phyloP scores from a whole-genome alignment of 73 alveolate species.

The Blepharisma stoltei region DNA sequence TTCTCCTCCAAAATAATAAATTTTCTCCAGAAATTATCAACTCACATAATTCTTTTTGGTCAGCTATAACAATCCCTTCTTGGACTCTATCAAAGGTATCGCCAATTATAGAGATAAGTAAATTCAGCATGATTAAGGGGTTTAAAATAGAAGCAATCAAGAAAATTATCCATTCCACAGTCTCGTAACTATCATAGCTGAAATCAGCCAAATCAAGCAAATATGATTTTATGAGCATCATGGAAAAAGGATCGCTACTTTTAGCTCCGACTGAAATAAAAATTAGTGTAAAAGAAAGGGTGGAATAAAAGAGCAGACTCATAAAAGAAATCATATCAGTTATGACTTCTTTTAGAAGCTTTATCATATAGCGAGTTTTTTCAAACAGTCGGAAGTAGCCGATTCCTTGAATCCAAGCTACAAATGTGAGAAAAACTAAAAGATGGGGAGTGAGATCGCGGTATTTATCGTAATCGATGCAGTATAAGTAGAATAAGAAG shows the following conservation, averaged over 20 bases:
- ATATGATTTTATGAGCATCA: background rate
- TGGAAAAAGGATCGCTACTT: background rate
- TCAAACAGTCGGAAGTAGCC: background rate
- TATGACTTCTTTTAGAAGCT: background rate
- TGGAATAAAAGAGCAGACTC: background rate
- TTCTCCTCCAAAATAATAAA: background rate
- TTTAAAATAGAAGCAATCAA: background rate
- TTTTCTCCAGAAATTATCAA: background rate
- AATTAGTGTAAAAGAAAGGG: background rate
- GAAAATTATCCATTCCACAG: conserved; percentile 2
- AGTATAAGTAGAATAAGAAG: background rate
- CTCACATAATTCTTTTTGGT: background rate
- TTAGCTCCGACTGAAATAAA: background rate
- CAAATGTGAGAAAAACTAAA: background rate
- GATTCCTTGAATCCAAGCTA: background rate
- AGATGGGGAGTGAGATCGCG: background rate
- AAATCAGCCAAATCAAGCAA: background rate
- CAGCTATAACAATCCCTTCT: background rate
- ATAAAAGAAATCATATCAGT: background rate
- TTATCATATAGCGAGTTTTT: conserved; percentile 1
- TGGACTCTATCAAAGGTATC: background rate
- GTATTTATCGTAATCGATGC: background rate
- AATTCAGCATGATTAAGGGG: conserved; percentile 3
- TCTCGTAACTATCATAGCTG: background rate
- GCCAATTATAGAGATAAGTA: background rate